phyloP scores from a whole-genome alignment of 2,329 filamentous ascomycete genomes.

The Pestalotiopsis sp. region DNA sequence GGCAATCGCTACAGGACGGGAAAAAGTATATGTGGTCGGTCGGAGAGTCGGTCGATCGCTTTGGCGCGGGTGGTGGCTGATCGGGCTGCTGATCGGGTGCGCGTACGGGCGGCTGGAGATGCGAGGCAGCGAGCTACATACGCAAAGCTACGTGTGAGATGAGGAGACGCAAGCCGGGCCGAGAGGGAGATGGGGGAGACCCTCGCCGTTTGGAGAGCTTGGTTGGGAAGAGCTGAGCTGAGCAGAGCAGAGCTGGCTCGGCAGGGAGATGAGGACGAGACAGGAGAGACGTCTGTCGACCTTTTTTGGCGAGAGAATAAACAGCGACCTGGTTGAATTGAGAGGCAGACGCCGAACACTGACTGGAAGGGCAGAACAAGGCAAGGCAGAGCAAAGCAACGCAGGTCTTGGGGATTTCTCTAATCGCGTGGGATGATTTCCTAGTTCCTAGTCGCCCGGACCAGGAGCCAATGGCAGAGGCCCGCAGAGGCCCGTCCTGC shows the following conservation, averaged over 20 bases:
- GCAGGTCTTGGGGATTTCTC: neutral
- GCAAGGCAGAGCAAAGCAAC: neutral
- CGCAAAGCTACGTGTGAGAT: neutral
- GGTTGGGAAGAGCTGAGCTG: neutral
- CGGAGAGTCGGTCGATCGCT: neutral
- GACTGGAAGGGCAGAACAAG: neutral
- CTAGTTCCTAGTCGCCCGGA: neutral
- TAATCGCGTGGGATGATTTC: neutral
- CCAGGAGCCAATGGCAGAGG: neutral
- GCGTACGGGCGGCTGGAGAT: neutral
- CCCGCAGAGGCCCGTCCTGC: neutral
- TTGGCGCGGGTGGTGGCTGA: neutral
- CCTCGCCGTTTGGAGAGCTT: neutral
- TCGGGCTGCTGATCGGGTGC: neutral
- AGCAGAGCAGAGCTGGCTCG: neutral
- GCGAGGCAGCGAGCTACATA: neutral
- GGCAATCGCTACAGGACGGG: neutral
- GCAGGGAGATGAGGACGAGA: neutral
- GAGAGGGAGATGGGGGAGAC: neutral
- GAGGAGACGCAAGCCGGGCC: neutral
- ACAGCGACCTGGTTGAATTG: neutral
- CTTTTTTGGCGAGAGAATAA: neutral
- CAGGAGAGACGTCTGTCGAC: neutral
- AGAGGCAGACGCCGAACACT: neutral
- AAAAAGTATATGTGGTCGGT: neutral